Conservation (phyloP, 768 basidiomycete genomes). For the Tylopilus rubrobrunneus region DNA sequence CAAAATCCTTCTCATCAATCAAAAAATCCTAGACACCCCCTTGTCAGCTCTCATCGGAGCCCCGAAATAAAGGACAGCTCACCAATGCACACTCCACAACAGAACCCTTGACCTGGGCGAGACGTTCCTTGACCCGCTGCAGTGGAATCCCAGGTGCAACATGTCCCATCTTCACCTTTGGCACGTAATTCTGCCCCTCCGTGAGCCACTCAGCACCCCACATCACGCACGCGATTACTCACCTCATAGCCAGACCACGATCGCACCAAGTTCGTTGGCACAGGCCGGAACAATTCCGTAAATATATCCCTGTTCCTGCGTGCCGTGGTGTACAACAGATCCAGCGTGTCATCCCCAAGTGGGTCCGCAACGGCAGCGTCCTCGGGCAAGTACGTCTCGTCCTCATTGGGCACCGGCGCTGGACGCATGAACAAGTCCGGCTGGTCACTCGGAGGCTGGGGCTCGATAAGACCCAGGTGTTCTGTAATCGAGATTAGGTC, state of each 20-base stretch:
- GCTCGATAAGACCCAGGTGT: conserved; percentile 80
- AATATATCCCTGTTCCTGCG: conserved; percentile 80
- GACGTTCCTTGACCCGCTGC: conserved; percentile 68
- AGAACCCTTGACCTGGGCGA: conserved; percentile 63
- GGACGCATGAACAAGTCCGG: conserved; percentile 67
- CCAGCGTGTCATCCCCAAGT: conserved; percentile 53
- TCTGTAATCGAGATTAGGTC: conserved; percentile 42
- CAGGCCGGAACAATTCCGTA: conserved; percentile 81
- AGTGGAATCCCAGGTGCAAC: conserved; percentile 68
- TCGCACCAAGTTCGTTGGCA: conserved; percentile 79
- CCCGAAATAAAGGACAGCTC: conserved; percentile 17
- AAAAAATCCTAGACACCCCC: conserved; percentile 64
- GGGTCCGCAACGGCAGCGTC: conserved; percentile 78
- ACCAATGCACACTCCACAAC: conserved; percentile 78
- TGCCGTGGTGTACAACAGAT: conserved; percentile 69
- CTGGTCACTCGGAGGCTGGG: conserved; percentile 51
- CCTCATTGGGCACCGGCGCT: conserved; percentile 65
- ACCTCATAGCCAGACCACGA: conserved; percentile 79
- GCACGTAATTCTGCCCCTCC: conserved; percentile 58
- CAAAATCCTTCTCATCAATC: conserved; percentile 72
- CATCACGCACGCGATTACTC: conserved; percentile 23
- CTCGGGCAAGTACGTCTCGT: conserved; percentile 55
- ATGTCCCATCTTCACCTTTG: conserved; percentile 78
- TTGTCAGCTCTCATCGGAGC: conserved; percentile 6
- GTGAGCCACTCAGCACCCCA: conserved; percentile 4